Base-by-base conservation (phyloP, 2,329 filamentous ascomycete species). In the Xylariaceae sp. region DNA sequence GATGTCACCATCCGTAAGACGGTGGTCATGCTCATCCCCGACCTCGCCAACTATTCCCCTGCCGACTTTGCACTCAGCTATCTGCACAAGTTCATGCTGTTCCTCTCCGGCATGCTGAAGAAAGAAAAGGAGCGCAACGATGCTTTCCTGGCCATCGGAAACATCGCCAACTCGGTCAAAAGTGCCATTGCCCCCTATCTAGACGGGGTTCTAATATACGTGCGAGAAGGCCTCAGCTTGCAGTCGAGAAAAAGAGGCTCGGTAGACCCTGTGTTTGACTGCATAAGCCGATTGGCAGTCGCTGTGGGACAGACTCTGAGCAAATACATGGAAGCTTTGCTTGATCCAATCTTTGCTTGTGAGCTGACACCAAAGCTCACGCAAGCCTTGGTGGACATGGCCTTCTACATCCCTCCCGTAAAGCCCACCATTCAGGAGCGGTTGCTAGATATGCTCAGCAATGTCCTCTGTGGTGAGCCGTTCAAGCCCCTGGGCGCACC, bases 331-430 rank as follows among this genome's bases (percentile, higher is more conserved):
- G 92, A 97, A 67, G 89, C 92, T 12, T 76, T 99, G 28, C 80
- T 99, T 10, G 93, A 97, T 62, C 92, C 95, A 11, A 97, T 99
- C 53, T 99, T 99, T 71, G 92, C 90, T 14, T 99, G 94, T 67
- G 94, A 96, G 45, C 78, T 99, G 47, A 97, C 91, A 36, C 89
- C 93, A 51, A 94, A 95, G 60, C 80, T 99, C 19, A 97, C 93
- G 0, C 92, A 97, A 68, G 95, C 95, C 2, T 77, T 99, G 48
- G 92, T 97, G 18, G 95, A 99, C 66, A 97, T 99, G 89, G 94
- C 94, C 28, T 96, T 97, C 67, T 97, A 99, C 67, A 97, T 99
- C 43, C 94, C 93, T 0, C 91, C 95, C 0, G 90, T 97, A 51
- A 94, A 96, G 67, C 82, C 88, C 2, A 92, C 85, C 6, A 97